Evolutionary conservation across 371 early-diverging fungal genomes (phyloP).

Genomic region (Actinomortierella wolfii): DNA sequence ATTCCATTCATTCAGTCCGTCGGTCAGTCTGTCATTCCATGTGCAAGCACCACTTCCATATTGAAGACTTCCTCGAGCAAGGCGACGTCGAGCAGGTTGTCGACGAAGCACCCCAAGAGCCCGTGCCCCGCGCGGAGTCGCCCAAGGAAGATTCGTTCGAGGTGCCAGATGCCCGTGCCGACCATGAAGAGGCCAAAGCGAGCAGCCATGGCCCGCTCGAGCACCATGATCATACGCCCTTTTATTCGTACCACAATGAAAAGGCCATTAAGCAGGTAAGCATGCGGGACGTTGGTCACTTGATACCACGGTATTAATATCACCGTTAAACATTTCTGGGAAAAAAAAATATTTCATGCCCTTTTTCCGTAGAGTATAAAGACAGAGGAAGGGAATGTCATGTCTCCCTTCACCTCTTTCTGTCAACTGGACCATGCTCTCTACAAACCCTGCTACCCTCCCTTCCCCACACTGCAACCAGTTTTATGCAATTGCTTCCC

Average conservation of each 20-base stretch:
- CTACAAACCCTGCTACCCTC: too few relatives aligned
- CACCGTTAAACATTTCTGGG: too few relatives aligned
- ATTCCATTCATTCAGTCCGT: background rate
- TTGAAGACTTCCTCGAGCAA: conserved; percentile 19
- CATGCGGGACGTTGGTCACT: too few relatives aligned
- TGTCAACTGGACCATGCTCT: too few relatives aligned
- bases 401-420: too few relatives aligned
- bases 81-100: conserved; percentile 10
- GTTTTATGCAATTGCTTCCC: too few relatives aligned
- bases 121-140: conserved; percentile 1
- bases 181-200: conserved; percentile 24
- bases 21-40: conserved; percentile 11
- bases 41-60: conserved; percentile 44
- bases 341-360: too few relatives aligned
- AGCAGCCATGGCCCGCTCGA: conserved; percentile 19
- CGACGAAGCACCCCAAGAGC: conserved; percentile 5
- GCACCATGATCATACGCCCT: conserved; percentile 36
- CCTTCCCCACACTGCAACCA: too few relatives aligned
- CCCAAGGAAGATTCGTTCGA: conserved; percentile 39
- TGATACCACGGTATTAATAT: too few relatives aligned
- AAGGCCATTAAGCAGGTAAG: conserved; percentile 40
- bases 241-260: conserved; percentile 41
- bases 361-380: too few relatives aligned
- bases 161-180: conserved; percentile 29
- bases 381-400: too few relatives aligned